Conservation (phyloP, 2,329 filamentous ascomycete genomes). For the Corynespora cassiicola region DNA sequence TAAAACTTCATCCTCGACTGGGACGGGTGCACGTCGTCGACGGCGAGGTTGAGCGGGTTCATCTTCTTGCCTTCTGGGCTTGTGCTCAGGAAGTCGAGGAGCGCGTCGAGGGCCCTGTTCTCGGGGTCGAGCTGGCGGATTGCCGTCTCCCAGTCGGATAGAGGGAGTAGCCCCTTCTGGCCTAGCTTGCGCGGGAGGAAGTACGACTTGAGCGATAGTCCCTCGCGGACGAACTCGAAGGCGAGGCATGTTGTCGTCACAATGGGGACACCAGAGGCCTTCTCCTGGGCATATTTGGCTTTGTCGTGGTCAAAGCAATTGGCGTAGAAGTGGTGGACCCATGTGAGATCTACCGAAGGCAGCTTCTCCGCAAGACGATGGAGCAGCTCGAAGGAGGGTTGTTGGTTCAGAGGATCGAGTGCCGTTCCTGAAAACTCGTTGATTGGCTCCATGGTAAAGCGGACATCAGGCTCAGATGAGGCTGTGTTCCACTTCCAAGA, state of each 20-base stretch:
- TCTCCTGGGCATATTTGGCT: not conserved
- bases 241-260: slow-evolving; percentile 4
- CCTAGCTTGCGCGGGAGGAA: slow-evolving; percentile 20
- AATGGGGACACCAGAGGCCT: slow-evolving; percentile 9
- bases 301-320: slow-evolving; percentile 8
- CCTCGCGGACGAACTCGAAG: slow-evolving; percentile 4
- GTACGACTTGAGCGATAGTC: slow-evolving; percentile 22
- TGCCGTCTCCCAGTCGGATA: slow-evolving; percentile 3
- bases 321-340: slow-evolving; percentile 7
- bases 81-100: slow-evolving; percentile 13
- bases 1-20: slow-evolving; percentile 22
- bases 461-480: slow-evolving; percentile 16
- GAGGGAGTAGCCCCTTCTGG: slow-evolving; percentile 3
- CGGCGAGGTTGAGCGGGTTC: slow-evolving; percentile 5
- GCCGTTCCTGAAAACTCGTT: slow-evolving; percentile 14
- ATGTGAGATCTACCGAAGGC: slow-evolving; percentile 17
- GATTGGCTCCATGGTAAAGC: slow-evolving; percentile 24
- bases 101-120: not conserved
- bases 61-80: slow-evolving; percentile 13
- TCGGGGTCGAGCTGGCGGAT: not conserved
- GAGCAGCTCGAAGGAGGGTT: slow-evolving; percentile 4
- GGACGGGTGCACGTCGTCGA: slow-evolving; percentile 11
- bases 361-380: slow-evolving; percentile 3
- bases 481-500: slow-evolving; percentile 23
- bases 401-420: slow-evolving; percentile 27